These are phyloP conservation scores for Epichloe uncinata DNA, from an alignment of 2,329 filamentous ascomycete genomes.

Conservation along the genomic window DNA sequence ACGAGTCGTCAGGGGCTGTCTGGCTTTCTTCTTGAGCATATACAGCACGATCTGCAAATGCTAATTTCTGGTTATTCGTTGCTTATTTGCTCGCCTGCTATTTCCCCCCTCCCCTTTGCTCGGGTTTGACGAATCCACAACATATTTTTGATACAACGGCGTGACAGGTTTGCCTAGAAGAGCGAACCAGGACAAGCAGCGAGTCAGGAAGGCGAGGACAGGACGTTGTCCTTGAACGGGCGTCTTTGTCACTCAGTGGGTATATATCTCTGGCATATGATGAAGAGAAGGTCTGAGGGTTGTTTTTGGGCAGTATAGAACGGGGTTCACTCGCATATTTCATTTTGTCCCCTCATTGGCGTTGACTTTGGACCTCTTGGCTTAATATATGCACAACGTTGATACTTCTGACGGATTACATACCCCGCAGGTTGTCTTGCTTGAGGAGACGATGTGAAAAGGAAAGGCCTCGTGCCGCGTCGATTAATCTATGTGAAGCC, in stretches of 20 bases:
- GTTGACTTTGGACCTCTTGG: background rate
- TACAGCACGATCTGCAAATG: background rate
- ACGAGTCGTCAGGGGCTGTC: too few relatives aligned
- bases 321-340: background rate
- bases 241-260: background rate
- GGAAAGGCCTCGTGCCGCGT: too few relatives aligned
- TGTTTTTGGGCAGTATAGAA: background rate
- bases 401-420: background rate
- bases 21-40: background rate
- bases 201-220: too few relatives aligned
- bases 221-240: background rate
- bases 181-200: background rate
- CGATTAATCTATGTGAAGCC: background rate
- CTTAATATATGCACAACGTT: conserved; percentile 1
- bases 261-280: background rate
- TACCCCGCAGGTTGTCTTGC: background rate
- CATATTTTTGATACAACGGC: conserved; percentile 3
- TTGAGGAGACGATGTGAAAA: background rate
- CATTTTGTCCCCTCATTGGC: background rate
- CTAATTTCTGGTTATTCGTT: background rate
- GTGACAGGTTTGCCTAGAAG: background rate
- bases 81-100: too few relatives aligned
- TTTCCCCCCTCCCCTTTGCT: background rate
- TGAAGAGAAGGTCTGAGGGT: background rate
- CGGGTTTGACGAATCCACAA: background rate